Evolutionary conservation across 2,329 filamentous ascomycete genomes (phyloP).

Genomic region (Mycosphaerella arachidis): DNA sequence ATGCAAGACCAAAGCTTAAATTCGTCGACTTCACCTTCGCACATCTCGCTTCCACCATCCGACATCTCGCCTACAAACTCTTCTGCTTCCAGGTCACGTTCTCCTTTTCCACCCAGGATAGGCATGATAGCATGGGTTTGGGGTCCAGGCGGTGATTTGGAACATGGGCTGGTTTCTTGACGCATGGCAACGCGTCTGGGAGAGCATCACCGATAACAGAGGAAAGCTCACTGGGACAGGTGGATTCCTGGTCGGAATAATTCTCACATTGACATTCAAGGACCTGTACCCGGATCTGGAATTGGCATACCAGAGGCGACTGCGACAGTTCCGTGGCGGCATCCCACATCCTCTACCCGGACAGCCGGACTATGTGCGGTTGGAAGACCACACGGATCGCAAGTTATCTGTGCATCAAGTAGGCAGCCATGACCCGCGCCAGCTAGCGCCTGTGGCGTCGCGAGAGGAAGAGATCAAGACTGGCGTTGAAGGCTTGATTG

Average conservation of each 20-base stretch:
- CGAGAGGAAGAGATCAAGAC: constrained; percentile 52
- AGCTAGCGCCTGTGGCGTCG: neutral
- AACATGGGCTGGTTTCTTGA: constrained; percentile 23
- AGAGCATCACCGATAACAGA: constrained; percentile 30
- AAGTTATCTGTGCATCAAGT: constrained; percentile 5
- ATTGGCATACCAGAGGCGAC: constrained; percentile 52
- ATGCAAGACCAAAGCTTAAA: neutral
- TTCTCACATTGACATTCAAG: constrained; percentile 72
- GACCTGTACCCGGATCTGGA: constrained; percentile 75
- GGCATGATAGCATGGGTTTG: neutral
- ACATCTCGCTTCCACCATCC: neutral
- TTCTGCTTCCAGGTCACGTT: neutral
- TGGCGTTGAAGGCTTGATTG: constrained; percentile 88
- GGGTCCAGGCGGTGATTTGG: neutral
- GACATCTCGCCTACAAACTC: neutral
- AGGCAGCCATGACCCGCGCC: constrained; percentile 8
- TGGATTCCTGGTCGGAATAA: constrained; percentile 67
- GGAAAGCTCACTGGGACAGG: constrained; percentile 33
- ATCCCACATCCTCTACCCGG: constrained; percentile 24
- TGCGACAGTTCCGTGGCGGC: constrained; percentile 22
- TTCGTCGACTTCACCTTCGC: constrained; percentile 2
- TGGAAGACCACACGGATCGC: constrained; percentile 29
- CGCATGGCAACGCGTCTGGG: constrained; percentile 27
- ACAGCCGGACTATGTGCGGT: constrained; percentile 27
- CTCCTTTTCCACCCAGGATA: neutral